phyloP scores from a whole-genome alignment of 2,329 filamentous ascomycete genomes.

The Fusarium sp. region DNA sequence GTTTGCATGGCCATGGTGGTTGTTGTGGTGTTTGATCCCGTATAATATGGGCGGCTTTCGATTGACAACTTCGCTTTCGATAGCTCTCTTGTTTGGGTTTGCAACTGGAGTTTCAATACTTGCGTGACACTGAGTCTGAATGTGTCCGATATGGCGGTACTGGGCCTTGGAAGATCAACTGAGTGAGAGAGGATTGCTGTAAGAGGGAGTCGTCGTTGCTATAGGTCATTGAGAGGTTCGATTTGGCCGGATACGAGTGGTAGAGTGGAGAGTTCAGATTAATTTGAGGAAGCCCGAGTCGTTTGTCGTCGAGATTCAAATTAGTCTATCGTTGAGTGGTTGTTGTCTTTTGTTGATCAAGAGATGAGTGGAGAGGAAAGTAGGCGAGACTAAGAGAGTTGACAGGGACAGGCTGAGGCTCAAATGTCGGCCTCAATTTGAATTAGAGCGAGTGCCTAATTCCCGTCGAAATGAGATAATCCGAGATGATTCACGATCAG shows the following conservation, averaged over 20 bases:
- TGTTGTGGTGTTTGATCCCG: constrained; percentile 8
- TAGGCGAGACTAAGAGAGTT: constrained; percentile 17
- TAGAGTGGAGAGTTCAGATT: constrained; percentile 45
- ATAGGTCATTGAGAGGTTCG: constrained; percentile 37
- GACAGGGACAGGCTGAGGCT: constrained; percentile 37
- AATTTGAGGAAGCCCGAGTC: background rate
- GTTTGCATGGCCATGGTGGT: constrained; percentile 38
- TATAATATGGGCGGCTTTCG: background rate
- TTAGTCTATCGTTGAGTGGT: constrained; percentile 15
- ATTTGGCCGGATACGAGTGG: constrained; percentile 26
- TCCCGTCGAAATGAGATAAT: constrained; percentile 24
- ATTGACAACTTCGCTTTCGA: background rate
- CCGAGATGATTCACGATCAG: constrained; percentile 30
- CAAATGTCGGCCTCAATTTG: constrained; percentile 37
- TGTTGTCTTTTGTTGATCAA: constrained; percentile 20
- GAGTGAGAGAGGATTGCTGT: background rate
- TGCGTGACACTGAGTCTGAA: background rate
- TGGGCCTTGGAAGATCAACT: constrained; percentile 9
- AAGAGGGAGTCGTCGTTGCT: constrained; percentile 7
- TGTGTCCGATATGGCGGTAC: constrained; percentile 13
- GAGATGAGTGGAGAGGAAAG: constrained; percentile 35
- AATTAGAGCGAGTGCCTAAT: constrained; percentile 35
- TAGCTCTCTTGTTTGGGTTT: background rate
- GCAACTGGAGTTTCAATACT: background rate
- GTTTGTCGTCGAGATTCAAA: constrained; percentile 18